Evolutionary conservation across 1,139 yeast genomes (phyloP), one percentile per base, ranked within the genome.

Genomic region (Oligophagozyma castellii): DNA sequence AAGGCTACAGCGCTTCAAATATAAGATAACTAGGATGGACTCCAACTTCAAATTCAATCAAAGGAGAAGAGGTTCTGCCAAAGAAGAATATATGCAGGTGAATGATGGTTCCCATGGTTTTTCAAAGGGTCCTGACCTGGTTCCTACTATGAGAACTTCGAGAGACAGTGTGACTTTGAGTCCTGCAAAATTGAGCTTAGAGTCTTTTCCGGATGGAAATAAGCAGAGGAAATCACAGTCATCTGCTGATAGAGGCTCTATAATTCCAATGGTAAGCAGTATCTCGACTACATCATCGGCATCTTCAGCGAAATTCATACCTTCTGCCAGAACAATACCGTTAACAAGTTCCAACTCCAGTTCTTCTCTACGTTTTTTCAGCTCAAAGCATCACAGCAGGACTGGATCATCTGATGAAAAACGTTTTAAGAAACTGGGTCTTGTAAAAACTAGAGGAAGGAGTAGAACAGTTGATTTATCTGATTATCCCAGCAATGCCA

Each of bases 401-500:
- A 18, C 8, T 7, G 20, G 20, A 7, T 18, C 20, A 7, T 18
- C 20, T 18, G 20, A 18, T 7, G 20, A 18, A 7, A 7, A 7
- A 7, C 7, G 8, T 18, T 7, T 10, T 18, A 18, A 18, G 10
- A 18, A 18, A 18, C 7, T 7, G 10, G 7, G 11, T 2, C 10
- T 36, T 2, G n/a, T n/a, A n/a, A n/a, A n/a, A n/a, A 37, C 35
- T 6, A 40, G 53, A 29, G 37, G 44, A 27, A 44, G 55, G 29
- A 50, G 55, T 35, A 43, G 43, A 26, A 50, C 55, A 0, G 41
- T 49, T 5, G 55, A 47, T 26, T 33, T 43, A 2, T 35, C 40
- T 12, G 54, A 46, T 27, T 29, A 33, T 20, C n/a, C n/a, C n/a
- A n/a, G n/a, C n/a, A n/a, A n/a, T n/a, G n/a, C n/a, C n/a, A n/a